phyloP scores from a whole-genome alignment of 306 rosid genomes.

The Cucumis hystrix region DNA sequence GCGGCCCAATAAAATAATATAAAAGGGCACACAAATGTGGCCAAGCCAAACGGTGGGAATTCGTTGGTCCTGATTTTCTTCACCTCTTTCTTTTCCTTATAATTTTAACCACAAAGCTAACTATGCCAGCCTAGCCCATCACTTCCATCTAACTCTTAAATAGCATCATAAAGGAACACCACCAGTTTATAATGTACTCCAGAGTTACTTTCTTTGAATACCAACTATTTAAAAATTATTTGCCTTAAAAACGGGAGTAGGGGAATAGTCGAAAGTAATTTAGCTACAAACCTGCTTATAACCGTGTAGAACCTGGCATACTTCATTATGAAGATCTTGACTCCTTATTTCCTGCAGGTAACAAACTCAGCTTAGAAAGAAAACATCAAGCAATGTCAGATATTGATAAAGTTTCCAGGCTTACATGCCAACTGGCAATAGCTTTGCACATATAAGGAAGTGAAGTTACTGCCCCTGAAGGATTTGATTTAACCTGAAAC shows the following conservation, averaged over 20 bases:
- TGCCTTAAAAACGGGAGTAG: neutral
- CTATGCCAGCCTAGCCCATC: neutral
- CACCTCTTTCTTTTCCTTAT: neutral
- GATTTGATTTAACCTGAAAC: constrained; percentile 85
- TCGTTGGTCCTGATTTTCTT: neutral
- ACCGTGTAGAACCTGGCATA: constrained; percentile 90
- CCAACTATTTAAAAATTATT: neutral
- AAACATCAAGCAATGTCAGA: neutral
- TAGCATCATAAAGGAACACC: neutral
- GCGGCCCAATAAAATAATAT: neutral
- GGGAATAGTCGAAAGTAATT: neutral
- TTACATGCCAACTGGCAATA: constrained; percentile 99
- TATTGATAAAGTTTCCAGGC: constrained; percentile 13
- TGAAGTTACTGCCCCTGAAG: constrained; percentile 81
- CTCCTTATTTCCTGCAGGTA: constrained; percentile 75
- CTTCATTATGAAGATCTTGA: constrained; percentile 78
- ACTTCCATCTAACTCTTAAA: neutral
- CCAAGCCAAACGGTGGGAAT: neutral
- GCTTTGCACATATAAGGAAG: constrained; percentile 76
- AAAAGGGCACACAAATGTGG: neutral
- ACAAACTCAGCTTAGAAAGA: constrained; percentile 7
- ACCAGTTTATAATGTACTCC: neutral
- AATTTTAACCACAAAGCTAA: neutral
- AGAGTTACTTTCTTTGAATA: neutral
- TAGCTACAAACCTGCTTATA: constrained; percentile 66